Evolutionary conservation across 2,329 filamentous ascomycete genomes (phyloP).

Genomic region (Pestalotiopsis fici): DNA sequence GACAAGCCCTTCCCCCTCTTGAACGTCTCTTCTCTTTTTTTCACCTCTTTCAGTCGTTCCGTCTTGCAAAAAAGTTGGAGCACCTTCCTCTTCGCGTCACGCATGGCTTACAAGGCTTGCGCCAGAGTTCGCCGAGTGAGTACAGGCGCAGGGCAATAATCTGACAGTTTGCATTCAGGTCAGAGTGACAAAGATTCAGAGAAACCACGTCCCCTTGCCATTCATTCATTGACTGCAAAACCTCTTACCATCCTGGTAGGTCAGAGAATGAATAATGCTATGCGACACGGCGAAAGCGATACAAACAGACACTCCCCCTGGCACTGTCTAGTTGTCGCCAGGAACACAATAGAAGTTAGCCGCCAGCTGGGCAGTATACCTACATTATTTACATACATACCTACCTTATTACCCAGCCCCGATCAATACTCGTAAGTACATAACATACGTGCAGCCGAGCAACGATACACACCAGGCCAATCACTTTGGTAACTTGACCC

Average conservation of each 20-base stretch:
- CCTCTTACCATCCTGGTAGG: background rate
- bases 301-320: background rate
- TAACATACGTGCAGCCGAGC: background rate
- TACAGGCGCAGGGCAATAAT: background rate
- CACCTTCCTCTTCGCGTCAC: background rate
- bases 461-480: background rate
- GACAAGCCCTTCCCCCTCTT: background rate
- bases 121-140: background rate
- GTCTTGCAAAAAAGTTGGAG: background rate
- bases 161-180: background rate
- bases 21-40: background rate
- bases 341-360: background rate
- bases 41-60: background rate
- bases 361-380: slow-evolving; percentile 1
- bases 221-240: background rate
- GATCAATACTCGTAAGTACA: background rate
- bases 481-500: background rate
- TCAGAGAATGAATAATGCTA: background rate
- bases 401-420: background rate
- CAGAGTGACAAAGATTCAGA: background rate
- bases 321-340: background rate
- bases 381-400: background rate
- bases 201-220: background rate
- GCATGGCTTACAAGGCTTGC: background rate
- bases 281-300: background rate